A percentile compares a stretch with the other conserved stretches of the same genome.
These are phyloP conservation scores for Primulina eburnea DNA, from an alignment of 257 asterid species.

Conservation along the genomic window DNA sequence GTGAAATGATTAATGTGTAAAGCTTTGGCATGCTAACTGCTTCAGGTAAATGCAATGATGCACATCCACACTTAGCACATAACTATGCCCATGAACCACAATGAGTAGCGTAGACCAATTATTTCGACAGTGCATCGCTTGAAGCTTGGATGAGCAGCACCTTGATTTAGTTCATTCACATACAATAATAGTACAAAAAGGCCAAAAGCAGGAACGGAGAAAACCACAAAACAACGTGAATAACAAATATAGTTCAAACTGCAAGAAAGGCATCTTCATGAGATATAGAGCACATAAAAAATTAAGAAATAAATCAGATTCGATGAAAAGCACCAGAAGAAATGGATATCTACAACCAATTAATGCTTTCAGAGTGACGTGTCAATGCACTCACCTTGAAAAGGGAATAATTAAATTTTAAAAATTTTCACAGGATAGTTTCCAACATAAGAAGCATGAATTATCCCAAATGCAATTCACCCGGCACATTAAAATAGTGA, in stretches of 20 bases:
- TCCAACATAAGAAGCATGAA: background rate
- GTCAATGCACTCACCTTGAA: background rate
- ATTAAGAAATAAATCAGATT: conserved; percentile 8
- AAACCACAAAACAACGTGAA: background rate
- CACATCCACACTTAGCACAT: background rate
- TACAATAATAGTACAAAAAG: background rate
- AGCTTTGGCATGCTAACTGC: background rate
- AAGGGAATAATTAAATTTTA: background rate
- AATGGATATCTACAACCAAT: background rate
- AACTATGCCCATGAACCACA: background rate
- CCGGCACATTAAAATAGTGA: background rate
- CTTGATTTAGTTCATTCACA: background rate
- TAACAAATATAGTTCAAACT: background rate
- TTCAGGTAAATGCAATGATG: background rate
- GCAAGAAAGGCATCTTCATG: background rate
- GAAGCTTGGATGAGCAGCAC: background rate
- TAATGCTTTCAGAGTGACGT: background rate
- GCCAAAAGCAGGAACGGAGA: background rate
- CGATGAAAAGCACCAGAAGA: conserved; percentile 7
- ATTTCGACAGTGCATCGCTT: background rate
- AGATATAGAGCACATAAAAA: conserved; percentile 9
- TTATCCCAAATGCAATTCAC: conserved; percentile 1
- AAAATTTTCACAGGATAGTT: background rate
- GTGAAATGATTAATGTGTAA: background rate
- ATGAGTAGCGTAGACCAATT: background rate